Evolutionary conservation across 805 yeast species (phyloP), one percentile per base, ranked within the genome.

Genomic region (Saccharomyces eubayanus): DNA sequence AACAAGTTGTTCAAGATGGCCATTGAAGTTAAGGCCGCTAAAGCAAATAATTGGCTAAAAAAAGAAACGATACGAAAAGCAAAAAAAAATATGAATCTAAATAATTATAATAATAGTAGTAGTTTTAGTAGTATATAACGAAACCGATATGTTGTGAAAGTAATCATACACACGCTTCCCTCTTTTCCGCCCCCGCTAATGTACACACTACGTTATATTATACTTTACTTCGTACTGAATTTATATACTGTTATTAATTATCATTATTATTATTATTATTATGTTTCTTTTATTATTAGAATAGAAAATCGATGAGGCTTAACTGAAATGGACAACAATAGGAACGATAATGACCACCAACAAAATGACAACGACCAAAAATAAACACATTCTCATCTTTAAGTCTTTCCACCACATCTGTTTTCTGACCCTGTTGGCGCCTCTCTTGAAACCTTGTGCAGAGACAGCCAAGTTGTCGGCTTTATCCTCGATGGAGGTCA

Each of bases 351-450:
- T 82, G 53, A 92, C 96, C 53, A 92, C 87, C 54, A 92, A 73
- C 61, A 92, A 73, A 51, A 91, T 82, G 66, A 92, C 83, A 51
- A 94, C 84, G 29, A 85, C 87, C 49, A 85, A 82, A 55, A 91
- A 85, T 54, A 88, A 74, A 72, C 98, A 92, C 77, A 91, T 75
- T 72, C 96, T 85, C 92, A 94, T 87, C 77, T 94, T 94, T 82
- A 94, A 80, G 71, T 92, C 96, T 73, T 94, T 92, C 87, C 96
- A 88, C 98, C 98, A 92, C 97, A 92, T 92, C 68, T 91, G 96
- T 72, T 91, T 92, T 74, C 99, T 87, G 49, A 92, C 97, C 64
- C 96, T 84, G 74, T 92, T 92, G 55, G 99, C 98, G 45, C 97
- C 96, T 69, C 96, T 82, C 70, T 95, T 89, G 77, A 94, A 92